Conservation (phyloP, 805 yeast species). For the Barnettozyma siamensis region DNA sequence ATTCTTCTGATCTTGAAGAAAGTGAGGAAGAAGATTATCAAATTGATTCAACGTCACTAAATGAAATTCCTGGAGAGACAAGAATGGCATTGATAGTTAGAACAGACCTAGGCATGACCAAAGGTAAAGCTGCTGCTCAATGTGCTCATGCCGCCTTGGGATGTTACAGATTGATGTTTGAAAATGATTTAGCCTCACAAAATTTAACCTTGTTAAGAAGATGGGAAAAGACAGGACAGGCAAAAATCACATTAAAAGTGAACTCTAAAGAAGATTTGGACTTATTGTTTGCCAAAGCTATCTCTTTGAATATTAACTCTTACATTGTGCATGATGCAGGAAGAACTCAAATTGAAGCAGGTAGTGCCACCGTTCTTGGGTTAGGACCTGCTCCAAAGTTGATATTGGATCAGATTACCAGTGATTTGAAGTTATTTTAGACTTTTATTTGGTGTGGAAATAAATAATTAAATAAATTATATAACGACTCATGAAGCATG, state of each 20-base stretch:
- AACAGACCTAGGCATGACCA: conserved; percentile 84
- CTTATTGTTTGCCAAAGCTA: conserved; percentile 71
- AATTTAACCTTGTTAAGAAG: conserved; percentile 60
- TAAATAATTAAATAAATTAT: background rate
- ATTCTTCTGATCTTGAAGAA: conserved; percentile 35
- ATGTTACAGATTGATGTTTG: conserved; percentile 64
- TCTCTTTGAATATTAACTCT: conserved; percentile 71
- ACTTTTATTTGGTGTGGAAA: too few species aligned
- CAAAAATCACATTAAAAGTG: conserved; percentile 83
- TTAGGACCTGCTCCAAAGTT: conserved; percentile 92
- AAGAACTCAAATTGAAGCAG: conserved; percentile 92
- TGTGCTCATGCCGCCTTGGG: conserved; percentile 97
- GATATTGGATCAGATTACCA: conserved; percentile 76
- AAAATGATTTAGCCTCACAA: conserved; percentile 43
- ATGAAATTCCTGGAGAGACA: conserved; percentile 71
- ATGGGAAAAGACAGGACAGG: conserved; percentile 87
- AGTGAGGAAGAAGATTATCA: conserved; percentile 51
- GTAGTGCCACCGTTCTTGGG: conserved; percentile 94
- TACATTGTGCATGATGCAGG: conserved; percentile 93
- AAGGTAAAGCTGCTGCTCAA: conserved; percentile 96
- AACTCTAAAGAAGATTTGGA: conserved; percentile 66
- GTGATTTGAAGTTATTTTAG: conserved; percentile 67
- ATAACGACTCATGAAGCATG: background rate
- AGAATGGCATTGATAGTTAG: conserved; percentile 86
- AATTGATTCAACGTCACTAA: conserved; percentile 53